phyloP scores from a whole-genome alignment of 495 filamentous ascomycete genomes.

The Penicillium malachiteum region DNA sequence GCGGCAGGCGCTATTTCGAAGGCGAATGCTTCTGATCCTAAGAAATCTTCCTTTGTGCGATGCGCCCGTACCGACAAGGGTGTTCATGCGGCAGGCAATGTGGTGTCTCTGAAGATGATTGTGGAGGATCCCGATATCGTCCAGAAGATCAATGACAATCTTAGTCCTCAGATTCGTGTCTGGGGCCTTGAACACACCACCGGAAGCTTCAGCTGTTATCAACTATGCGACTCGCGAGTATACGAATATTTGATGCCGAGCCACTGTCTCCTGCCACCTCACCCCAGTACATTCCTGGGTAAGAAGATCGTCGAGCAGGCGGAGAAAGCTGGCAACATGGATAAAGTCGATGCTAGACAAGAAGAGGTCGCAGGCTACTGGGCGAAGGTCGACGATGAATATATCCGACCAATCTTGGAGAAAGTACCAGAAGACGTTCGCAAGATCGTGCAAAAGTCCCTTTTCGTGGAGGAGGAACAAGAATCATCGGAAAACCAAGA shows the following conservation, averaged over 20 bases:
- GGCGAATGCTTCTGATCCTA: constrained; percentile 92
- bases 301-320: constrained; percentile 72
- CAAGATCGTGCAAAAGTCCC: constrained; percentile 38
- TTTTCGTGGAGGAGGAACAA: constrained; percentile 30
- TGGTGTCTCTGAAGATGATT: constrained; percentile 93
- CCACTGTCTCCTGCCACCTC: constrained; percentile 86
- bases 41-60: constrained; percentile 89
- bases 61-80: constrained; percentile 97
- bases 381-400: constrained; percentile 71
- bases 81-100: constrained; percentile 94
- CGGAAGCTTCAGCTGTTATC: constrained; percentile 86
- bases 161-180: constrained; percentile 84
- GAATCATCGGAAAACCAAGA: constrained; percentile 17
- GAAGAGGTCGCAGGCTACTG: constrained; percentile 78
- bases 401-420: constrained; percentile 72
- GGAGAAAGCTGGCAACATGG: constrained; percentile 66
- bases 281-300: constrained; percentile 80
- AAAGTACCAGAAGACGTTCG: constrained; percentile 48
- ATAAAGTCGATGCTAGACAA: constrained; percentile 65
- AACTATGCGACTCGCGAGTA: constrained; percentile 86
- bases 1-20: constrained; percentile 90
- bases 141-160: constrained; percentile 80
- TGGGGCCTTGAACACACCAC: constrained; percentile 88
- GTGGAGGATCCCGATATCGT: constrained; percentile 86
- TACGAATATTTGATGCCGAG: constrained; percentile 97